Conservation (phyloP, 2,329 filamentous ascomycete genomes). For the Fusarium praegraminearum region DNA sequence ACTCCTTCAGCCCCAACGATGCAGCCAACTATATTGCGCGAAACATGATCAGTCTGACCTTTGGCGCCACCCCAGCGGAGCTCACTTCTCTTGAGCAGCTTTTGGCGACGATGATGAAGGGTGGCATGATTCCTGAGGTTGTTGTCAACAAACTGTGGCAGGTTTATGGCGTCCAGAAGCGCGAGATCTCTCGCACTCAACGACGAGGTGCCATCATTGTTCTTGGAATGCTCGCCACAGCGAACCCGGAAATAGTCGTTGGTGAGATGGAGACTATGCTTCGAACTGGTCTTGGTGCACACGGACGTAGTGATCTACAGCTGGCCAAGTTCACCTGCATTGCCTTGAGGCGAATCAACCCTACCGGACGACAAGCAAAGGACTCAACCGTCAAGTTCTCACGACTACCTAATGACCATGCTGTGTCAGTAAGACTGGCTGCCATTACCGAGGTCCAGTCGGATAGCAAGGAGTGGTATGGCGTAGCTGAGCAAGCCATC, state of each 20-base stretch:
- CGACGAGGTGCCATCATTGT: constrained; percentile 95
- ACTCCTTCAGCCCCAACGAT: constrained; percentile 87
- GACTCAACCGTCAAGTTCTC: constrained; percentile 76
- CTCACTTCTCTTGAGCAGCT: constrained; percentile 95
- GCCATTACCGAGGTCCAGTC: constrained; percentile 87
- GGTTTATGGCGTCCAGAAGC: constrained; percentile 93
- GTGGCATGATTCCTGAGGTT: constrained; percentile 83
- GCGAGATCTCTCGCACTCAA: constrained; percentile 92
- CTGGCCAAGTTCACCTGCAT: constrained; percentile 97
- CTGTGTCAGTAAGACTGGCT: constrained; percentile 82
- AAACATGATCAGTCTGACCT: constrained; percentile 99
- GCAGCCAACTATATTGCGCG: constrained; percentile 94
- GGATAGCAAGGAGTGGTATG: constrained; percentile 95
- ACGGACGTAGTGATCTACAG: constrained; percentile 85
- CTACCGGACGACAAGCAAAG: constrained; percentile 82
- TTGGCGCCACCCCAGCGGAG: constrained; percentile 93
- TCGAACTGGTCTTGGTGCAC: constrained; percentile 83
- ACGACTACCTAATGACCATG: constrained; percentile 91
- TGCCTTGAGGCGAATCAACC: constrained; percentile 90
- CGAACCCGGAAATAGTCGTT: constrained; percentile 91
- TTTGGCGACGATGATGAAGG: constrained; percentile 97
- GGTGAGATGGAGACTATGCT: constrained; percentile 96
- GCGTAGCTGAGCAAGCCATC: constrained; percentile 95
- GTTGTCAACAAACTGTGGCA: constrained; percentile 97
- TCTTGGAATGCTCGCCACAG: constrained; percentile 93